Conservation (phyloP, 2,329 filamentous ascomycete genomes). For the Akanthomyces lecanii region DNA sequence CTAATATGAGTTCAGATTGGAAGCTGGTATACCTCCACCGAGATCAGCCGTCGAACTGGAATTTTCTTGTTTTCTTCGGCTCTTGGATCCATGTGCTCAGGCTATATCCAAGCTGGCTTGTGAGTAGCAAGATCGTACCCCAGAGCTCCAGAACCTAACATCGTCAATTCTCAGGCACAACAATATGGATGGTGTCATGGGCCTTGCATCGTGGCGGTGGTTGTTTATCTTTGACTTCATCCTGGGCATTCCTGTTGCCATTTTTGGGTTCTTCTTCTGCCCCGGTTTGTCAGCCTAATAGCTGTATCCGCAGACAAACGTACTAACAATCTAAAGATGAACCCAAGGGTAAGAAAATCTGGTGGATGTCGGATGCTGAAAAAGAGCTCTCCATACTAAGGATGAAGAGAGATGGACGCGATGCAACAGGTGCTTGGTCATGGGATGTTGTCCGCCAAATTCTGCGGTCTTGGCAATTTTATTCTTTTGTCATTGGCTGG, state of each 20-base stretch:
- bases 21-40: conserved; percentile 56
- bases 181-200: conserved; percentile 32
- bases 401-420: conserved; percentile 14
- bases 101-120: conserved; percentile 32
- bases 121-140: conserved; percentile 13
- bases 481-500: conserved; percentile 18
- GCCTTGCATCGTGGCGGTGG: conserved; percentile 34
- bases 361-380: conserved; percentile 18
- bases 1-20: conserved; percentile 34
- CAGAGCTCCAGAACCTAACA: not conserved
- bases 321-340: conserved; percentile 3
- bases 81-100: conserved; percentile 37
- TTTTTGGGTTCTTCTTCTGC: conserved; percentile 17
- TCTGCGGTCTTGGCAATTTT: conserved; percentile 17
- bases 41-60: conserved; percentile 53
- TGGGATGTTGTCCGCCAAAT: conserved; percentile 12
- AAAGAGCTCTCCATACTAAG: not conserved
- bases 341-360: conserved; percentile 16
- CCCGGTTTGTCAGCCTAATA: not conserved
- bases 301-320: not conserved
- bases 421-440: conserved; percentile 12
- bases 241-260: conserved; percentile 33
- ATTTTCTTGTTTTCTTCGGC: conserved; percentile 57
- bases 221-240: conserved; percentile 37
- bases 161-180: conserved; percentile 14